A percentile compares a stretch with the other conserved stretches of the same genome.
Evolutionary conservation across 2,329 filamentous ascomycete species (phyloP).

Genomic region (Aureobasidium sp.): DNA sequence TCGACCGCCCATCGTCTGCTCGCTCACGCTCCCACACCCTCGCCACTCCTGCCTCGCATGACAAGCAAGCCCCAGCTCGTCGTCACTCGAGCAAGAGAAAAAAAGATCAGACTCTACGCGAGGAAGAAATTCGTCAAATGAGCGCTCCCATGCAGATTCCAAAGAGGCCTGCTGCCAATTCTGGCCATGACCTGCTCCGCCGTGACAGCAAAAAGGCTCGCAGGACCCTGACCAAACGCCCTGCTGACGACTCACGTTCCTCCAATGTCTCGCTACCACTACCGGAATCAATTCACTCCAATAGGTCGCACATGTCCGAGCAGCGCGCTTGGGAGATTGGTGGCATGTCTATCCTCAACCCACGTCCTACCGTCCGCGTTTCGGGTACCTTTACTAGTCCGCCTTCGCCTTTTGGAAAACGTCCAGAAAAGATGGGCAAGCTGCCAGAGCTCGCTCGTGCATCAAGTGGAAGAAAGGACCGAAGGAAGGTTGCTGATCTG

Average conservation of each 20-base stretch:
- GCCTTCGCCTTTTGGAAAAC: not conserved
- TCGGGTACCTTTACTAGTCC: conserved; percentile 23
- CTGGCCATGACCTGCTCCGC: conserved; percentile 44
- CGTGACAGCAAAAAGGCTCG: conserved; percentile 61
- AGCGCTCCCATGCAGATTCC: conserved; percentile 58
- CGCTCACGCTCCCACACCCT: not conserved
- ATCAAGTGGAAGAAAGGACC: conserved; percentile 40
- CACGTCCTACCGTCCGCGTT: conserved; percentile 69
- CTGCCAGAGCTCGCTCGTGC: conserved; percentile 20
- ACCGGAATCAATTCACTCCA: conserved; percentile 67
- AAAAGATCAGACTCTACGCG: conserved; percentile 66
- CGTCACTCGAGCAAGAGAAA: conserved; percentile 68
- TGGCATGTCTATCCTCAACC: conserved; percentile 71
- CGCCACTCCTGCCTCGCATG: conserved; percentile 20
- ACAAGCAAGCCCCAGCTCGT: conserved; percentile 47
- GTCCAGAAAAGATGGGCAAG: conserved; percentile 12
- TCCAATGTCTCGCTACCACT: conserved; percentile 71
- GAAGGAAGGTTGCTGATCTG: conserved; percentile 57
- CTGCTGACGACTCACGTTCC: conserved; percentile 30
- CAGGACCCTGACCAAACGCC: conserved; percentile 54
- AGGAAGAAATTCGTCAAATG: conserved; percentile 85
- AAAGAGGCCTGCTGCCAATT: conserved; percentile 50
- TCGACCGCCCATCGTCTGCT: conserved; percentile 19
- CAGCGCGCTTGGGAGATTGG: conserved; percentile 73
- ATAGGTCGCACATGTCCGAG: conserved; percentile 68